Percentiles rank a stretch among this genome's conserved stretches.
Evolutionary conservation across 2,329 filamentous ascomycete genomes (phyloP).

Genomic region (Cucurbitaria berberidis): DNA sequence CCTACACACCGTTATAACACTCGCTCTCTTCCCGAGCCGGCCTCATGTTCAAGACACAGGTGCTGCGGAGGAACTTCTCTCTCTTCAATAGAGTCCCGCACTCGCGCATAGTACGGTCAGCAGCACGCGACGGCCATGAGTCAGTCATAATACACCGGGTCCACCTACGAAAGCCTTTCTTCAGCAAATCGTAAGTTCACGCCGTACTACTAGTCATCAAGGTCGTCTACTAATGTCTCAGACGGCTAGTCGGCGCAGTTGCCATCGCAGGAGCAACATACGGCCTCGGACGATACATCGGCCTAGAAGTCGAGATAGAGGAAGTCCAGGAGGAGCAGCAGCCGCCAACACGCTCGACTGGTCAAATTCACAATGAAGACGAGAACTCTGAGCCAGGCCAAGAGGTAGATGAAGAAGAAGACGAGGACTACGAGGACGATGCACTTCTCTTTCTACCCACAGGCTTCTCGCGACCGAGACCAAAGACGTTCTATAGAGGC

Average conservation of each 20-base stretch:
- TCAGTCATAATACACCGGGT: slow-evolving; percentile 48
- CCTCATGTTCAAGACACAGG: slow-evolving; percentile 48
- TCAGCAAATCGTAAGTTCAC: slow-evolving; percentile 42
- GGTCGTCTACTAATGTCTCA: slow-evolving; percentile 18
- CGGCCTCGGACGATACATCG: slow-evolving; percentile 28
- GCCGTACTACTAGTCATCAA: not conserved
- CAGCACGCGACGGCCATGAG: slow-evolving; percentile 40
- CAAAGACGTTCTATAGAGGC: slow-evolving; percentile 54
- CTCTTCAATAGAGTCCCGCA: slow-evolving; percentile 37
- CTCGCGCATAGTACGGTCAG: slow-evolving; percentile 31
- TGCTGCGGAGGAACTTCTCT: slow-evolving; percentile 47
- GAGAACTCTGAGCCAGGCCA: slow-evolving; percentile 34
- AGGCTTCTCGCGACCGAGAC: slow-evolving; percentile 51
- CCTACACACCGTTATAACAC: slow-evolving; percentile 16
- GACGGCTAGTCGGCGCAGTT: slow-evolving; percentile 33
- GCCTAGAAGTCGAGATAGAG: slow-evolving; percentile 32
- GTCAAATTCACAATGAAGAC: slow-evolving; percentile 22
- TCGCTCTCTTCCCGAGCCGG: slow-evolving; percentile 22
- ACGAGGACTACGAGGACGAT: slow-evolving; percentile 40
- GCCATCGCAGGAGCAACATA: slow-evolving; percentile 27
- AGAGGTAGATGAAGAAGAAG: slow-evolving; percentile 40
- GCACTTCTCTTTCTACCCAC: slow-evolving; percentile 56
- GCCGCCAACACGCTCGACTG: slow-evolving; percentile 13
- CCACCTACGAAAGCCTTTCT: slow-evolving; percentile 48
- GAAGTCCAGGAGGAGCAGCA: slow-evolving; percentile 16